Conservation (phyloP, 2,329 filamentous ascomycete genomes). For the Fusarium torulosum region DNA sequence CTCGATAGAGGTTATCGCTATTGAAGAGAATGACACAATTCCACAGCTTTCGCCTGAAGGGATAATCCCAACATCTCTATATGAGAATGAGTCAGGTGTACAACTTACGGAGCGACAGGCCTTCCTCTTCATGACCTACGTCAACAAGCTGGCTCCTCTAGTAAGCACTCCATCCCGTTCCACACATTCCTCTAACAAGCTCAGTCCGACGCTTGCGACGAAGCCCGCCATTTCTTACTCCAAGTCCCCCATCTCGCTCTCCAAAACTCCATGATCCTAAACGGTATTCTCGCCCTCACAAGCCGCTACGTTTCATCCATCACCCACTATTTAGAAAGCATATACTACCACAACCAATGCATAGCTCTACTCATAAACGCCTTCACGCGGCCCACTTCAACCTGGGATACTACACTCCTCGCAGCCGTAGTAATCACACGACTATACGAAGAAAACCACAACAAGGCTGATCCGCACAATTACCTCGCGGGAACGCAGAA, state of each 20-base stretch:
- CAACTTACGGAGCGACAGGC: neutral
- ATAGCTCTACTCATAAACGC: neutral
- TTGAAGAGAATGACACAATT: no score
- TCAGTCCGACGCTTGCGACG: conserved; percentile 9
- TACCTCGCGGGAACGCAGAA: conserved; percentile 4
- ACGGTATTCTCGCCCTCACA: conserved; percentile 3
- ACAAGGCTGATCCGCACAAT: conserved; percentile 1
- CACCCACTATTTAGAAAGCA: neutral
- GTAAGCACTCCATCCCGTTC: neutral
- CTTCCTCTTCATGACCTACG: conserved; percentile 14
- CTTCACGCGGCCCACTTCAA: neutral
- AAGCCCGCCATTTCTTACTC: conserved; percentile 4
- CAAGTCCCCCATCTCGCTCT: conserved; percentile 2
- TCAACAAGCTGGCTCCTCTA: neutral
- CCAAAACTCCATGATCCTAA: conserved; percentile 6
- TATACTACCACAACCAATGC: conserved; percentile 10
- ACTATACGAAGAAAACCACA: conserved; percentile 6
- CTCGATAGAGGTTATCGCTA: no score
- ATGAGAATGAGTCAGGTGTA: neutral
- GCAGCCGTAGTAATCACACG: neutral
- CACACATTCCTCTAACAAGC: neutral
- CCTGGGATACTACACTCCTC: conserved; percentile 6
- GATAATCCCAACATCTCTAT: no score
- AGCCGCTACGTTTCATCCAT: conserved; percentile 18
- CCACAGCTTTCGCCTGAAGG: no score